Conservation (phyloP, 192 early-diverging fungal genomes). For the Funneliformis mosseae region DNA sequence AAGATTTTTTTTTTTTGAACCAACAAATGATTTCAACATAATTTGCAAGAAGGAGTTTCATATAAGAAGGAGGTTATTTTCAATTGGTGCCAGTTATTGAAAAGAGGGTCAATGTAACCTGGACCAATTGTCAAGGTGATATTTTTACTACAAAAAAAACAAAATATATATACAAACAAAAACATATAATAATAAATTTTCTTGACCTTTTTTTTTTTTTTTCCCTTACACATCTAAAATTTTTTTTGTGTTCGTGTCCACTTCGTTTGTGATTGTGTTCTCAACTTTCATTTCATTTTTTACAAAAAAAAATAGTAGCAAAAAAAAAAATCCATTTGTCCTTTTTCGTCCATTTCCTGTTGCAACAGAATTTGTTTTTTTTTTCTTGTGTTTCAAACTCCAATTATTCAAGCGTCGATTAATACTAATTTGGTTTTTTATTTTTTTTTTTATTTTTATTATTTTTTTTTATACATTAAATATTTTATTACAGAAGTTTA, state of each 20-base stretch:
- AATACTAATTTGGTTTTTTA: not conserved
- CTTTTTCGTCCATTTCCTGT: slow-evolving; percentile 13
- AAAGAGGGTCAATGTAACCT: not conserved
- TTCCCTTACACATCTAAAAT: not conserved
- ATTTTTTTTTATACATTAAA: not conserved
- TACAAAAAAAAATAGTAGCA: not conserved
- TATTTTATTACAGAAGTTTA: not conserved
- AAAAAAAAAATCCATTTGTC: slow-evolving; percentile 24
- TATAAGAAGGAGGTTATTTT: not conserved
- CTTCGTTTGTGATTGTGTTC: too few species aligned
- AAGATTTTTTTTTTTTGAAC: too few species aligned
- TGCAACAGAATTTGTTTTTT: not conserved
- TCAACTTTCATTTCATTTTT: too few species aligned
- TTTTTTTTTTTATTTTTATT: too few species aligned
- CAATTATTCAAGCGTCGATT: not conserved
- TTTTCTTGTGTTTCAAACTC: not conserved
- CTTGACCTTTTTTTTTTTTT: too few species aligned
- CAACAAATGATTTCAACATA: too few species aligned
- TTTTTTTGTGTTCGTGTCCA: too few species aligned
- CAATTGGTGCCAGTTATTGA: not conserved
- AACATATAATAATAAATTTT: not conserved
- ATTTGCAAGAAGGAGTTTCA: not conserved
- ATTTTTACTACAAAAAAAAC: too few species aligned
- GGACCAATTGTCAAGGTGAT: not conserved
- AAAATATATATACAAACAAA: not conserved